Conservation (phyloP, 352 stramenopile species). For the Globisporangium solare region DNA sequence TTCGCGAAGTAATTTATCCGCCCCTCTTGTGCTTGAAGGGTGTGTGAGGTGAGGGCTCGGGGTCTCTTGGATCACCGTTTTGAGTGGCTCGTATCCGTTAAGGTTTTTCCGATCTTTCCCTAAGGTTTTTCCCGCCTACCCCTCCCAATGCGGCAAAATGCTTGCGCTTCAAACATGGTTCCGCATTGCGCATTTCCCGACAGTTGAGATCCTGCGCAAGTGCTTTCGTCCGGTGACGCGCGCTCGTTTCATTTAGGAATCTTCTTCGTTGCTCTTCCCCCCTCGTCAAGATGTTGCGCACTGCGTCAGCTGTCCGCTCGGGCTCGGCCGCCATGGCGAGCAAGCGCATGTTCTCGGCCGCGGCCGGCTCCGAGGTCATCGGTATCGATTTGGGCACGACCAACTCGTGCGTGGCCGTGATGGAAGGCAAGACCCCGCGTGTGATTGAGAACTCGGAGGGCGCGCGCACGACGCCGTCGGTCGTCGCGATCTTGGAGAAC, state of each 20-base stretch:
- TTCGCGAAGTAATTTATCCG: conserved; percentile 3
- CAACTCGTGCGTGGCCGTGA: conserved; percentile 90
- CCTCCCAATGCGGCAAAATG: neutral
- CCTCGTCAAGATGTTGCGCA: conserved; percentile 15
- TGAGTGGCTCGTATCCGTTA: conserved; percentile 10
- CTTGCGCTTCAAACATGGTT: neutral
- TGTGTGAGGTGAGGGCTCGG: neutral
- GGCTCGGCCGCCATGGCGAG: conserved; percentile 16
- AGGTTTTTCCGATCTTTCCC: conserved; percentile 6
- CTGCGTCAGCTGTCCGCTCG: conserved; percentile 20
- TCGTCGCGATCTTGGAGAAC: conserved; percentile 94
- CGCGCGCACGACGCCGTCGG: conserved; percentile 93
- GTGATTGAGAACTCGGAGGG: conserved; percentile 98
- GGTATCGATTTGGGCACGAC: conserved; percentile 99
- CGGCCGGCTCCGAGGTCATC: conserved; percentile 65
- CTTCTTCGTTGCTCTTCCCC: neutral
- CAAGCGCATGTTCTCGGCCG: conserved; percentile 52
- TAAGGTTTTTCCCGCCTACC: conserved; percentile 5
- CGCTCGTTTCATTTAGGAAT: conserved; percentile 4
- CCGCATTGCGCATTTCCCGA: conserved; percentile 10
- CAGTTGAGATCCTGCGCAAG: conserved; percentile 13
- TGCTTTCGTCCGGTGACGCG: conserved; percentile 4
- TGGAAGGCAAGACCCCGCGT: conserved; percentile 82
- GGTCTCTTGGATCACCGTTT: neutral
- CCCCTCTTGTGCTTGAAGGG: neutral